These are phyloP conservation scores for Melampsora larici-populina DNA, from an alignment of 1,284 basidiomycete species.

Conservation along the genomic window DNA sequence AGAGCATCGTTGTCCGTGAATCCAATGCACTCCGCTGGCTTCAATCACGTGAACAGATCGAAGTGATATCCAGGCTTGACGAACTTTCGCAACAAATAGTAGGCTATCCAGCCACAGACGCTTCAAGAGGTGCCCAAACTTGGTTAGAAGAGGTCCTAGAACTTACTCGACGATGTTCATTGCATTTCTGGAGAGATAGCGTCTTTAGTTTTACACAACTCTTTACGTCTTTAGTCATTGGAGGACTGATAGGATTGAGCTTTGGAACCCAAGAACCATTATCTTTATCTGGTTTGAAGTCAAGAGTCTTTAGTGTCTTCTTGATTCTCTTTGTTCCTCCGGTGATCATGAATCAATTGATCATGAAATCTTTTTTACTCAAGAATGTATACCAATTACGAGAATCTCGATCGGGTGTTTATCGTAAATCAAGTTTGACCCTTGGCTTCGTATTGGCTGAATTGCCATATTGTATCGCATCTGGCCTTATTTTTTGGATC, in stretches of 20 bases:
- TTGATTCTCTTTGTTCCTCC: conserved; percentile 46
- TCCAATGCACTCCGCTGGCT: conserved; percentile 13
- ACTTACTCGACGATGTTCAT: conserved; percentile 36
- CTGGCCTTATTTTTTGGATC: conserved; percentile 35
- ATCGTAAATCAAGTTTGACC: conserved; percentile 16
- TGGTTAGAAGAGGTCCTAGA: conserved; percentile 18
- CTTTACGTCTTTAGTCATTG: conserved; percentile 25
- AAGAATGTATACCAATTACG: conserved; percentile 47
- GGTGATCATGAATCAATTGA: conserved; percentile 45
- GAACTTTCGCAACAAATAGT: conserved; percentile 20
- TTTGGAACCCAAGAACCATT: conserved; percentile 27
- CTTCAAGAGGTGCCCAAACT: conserved; percentile 22
- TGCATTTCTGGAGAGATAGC: conserved; percentile 41
- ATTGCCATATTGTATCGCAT: conserved; percentile 27
- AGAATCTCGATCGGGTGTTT: conserved; percentile 42
- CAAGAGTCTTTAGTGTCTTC: conserved; percentile 38
- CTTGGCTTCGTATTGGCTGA: conserved; percentile 35
- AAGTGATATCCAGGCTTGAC: conserved; percentile 3
- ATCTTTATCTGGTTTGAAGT: conserved; percentile 26
- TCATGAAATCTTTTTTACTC: conserved; percentile 48
- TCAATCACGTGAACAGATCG: conserved; percentile 9
- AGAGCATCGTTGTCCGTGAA: neutral
- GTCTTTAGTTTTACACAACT: conserved; percentile 37
- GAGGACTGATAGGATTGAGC: conserved; percentile 28
- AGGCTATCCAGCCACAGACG: conserved; percentile 14